phyloP scores from a whole-genome alignment of 164 flowering plant species.

The Vitis cinerea region DNA sequence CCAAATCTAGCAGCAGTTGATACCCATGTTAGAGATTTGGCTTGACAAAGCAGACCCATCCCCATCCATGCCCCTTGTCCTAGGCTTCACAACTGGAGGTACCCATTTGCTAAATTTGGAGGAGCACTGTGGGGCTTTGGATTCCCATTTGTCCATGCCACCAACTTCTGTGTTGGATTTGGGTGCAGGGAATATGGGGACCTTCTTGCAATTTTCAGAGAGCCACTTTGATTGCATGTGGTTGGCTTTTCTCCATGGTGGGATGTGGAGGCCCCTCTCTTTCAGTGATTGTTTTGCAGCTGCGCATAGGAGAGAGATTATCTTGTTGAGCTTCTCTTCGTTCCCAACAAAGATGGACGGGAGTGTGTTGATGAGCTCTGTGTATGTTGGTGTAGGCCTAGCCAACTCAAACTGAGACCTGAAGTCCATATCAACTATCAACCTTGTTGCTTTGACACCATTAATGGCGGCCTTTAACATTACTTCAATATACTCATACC shows the following conservation, averaged over 20 bases:
- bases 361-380: slow-evolving; percentile 13
- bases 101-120: slow-evolving; percentile 4
- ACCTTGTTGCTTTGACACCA: slow-evolving; percentile 8
- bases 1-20: slow-evolving; percentile 2
- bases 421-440: slow-evolving; percentile 30
- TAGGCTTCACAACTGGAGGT: slow-evolving; percentile 7
- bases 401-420: slow-evolving; percentile 29
- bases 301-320: slow-evolving; percentile 17
- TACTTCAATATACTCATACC: slow-evolving; percentile 26
- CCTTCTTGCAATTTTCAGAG: slow-evolving; percentile 16
- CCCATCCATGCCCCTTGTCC: neutral
- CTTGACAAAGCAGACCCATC: neutral
- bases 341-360: slow-evolving; percentile 27
- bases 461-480: slow-evolving; percentile 5
- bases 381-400: slow-evolving; percentile 21
- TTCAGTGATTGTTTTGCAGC: slow-evolving; percentile 20
- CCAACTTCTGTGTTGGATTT: neutral
- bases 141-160: neutral
- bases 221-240: slow-evolving; percentile 35
- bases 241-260: slow-evolving; percentile 32
- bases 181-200: neutral
- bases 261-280: slow-evolving; percentile 17
- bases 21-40: slow-evolving; percentile 1
- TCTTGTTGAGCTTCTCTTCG: slow-evolving; percentile 17
- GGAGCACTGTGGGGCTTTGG: neutral